Evolutionary conservation across 805 yeast species (phyloP).

Genomic region (Candida jianshihensis): DNA sequence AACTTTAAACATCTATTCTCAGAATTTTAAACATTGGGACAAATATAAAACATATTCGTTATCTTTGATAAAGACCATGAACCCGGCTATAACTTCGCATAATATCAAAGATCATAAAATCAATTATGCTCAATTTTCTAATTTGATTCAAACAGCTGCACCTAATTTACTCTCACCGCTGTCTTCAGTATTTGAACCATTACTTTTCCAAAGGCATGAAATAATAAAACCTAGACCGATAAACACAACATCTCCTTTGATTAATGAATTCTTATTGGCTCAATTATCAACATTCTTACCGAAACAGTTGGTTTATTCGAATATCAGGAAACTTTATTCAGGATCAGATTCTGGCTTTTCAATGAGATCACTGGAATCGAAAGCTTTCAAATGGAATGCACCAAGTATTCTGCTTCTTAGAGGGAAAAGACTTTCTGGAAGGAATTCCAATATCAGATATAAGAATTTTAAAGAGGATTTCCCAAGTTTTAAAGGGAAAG

Average conservation of each 20-base stretch:
- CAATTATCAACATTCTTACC: constrained; percentile 36
- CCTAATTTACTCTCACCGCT: constrained; percentile 42
- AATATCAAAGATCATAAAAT: constrained; percentile 19
- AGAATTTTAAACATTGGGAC: constrained; percentile 30
- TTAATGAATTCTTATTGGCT: constrained; percentile 32
- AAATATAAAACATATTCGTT: constrained; percentile 38
- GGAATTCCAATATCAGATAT: constrained; percentile 36
- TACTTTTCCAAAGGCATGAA: constrained; percentile 25
- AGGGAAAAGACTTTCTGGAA: constrained; percentile 37
- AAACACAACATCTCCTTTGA: constrained; percentile 27
- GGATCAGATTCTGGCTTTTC: constrained; percentile 83
- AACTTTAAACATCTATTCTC: constrained; percentile 23
- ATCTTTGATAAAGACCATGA: constrained; percentile 43
- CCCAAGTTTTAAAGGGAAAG: constrained; percentile 31
- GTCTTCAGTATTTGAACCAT: constrained; percentile 35
- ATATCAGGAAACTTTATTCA: constrained; percentile 54
- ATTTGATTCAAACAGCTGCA: constrained; percentile 25
- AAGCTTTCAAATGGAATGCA: constrained; percentile 84
- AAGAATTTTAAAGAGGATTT: constrained; percentile 43
- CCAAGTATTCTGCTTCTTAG: constrained; percentile 68
- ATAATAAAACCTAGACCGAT: constrained; percentile 3
- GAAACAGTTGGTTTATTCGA: constrained; percentile 34
- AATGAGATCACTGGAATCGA: constrained; percentile 77
- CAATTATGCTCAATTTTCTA: constrained; percentile 27
- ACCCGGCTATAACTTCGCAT: constrained; percentile 25